phyloP scores from a whole-genome alignment of 345 rosid species.

The Mallotus nudiflorus region DNA sequence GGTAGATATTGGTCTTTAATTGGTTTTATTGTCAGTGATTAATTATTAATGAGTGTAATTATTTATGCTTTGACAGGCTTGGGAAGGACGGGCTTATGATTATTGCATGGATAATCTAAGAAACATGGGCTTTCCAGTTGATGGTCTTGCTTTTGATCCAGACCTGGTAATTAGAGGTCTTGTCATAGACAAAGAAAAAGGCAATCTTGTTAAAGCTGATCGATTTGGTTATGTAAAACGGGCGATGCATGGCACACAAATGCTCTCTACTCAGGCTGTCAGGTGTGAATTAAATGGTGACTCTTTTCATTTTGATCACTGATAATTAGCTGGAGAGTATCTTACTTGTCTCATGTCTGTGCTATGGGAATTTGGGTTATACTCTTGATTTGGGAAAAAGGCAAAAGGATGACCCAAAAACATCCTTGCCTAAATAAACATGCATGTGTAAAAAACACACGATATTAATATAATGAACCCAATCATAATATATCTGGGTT shows the following conservation, averaged over 20 bases:
- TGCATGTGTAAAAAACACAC: not conserved
- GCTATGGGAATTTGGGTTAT: not conserved
- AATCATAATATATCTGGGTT: not conserved
- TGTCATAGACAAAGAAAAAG: slow-evolving; percentile 93
- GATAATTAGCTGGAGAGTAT: slow-evolving; percentile 3
- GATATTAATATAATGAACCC: not conserved
- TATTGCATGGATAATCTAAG: slow-evolving; percentile 88
- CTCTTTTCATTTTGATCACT: slow-evolving; percentile 12
- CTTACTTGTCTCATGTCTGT: not conserved
- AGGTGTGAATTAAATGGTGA: slow-evolving; percentile 46
- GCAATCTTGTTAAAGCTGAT: slow-evolving; percentile 95
- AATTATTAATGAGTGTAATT: not conserved
- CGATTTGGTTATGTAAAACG: slow-evolving; percentile 92
- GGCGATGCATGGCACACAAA: slow-evolving; percentile 91
- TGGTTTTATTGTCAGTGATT: not conserved
- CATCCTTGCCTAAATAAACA: not conserved
- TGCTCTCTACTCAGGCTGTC: slow-evolving; percentile 85
- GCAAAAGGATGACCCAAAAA: not conserved
- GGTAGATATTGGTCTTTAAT: slow-evolving; percentile 41
- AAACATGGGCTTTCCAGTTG: slow-evolving; percentile 87
- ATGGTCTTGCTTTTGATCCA: slow-evolving; percentile 87
- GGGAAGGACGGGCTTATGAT: slow-evolving; percentile 99
- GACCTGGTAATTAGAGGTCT: slow-evolving; percentile 95
- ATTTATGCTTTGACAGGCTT: slow-evolving; percentile 56
- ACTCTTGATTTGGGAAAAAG: not conserved